Conservation (phyloP, 768 basidiomycete genomes). For the Leucogyrophana mollusca region DNA sequence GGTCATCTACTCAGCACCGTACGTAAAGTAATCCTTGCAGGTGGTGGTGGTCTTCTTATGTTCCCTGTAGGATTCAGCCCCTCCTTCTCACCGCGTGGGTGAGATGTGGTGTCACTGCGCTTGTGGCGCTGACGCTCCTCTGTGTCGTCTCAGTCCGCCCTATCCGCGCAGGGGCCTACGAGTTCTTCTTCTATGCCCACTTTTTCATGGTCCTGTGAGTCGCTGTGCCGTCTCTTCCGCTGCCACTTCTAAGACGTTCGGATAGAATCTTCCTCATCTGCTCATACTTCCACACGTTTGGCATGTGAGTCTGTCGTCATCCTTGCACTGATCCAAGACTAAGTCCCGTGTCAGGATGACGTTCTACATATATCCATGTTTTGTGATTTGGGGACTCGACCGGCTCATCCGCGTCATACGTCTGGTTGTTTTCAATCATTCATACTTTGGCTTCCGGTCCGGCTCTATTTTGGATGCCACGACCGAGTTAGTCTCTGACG, state of each 20-base stretch:
- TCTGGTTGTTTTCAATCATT: constrained; percentile 40
- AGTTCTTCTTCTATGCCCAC: constrained; percentile 50
- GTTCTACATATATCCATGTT: constrained; percentile 46
- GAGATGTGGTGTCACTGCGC: constrained; percentile 32
- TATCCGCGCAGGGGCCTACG: constrained; percentile 46
- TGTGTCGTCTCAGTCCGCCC: constrained; percentile 47
- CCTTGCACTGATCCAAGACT: constrained; percentile 8
- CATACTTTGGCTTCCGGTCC: constrained; percentile 27
- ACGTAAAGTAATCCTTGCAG: constrained; percentile 1
- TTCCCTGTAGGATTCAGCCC: constrained; percentile 6
- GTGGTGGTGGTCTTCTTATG: neutral
- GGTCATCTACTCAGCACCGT: constrained; percentile 12
- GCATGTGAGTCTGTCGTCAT: constrained; percentile 22
- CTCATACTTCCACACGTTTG: constrained; percentile 38
- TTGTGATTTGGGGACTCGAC: constrained; percentile 56
- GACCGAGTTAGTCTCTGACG: constrained; percentile 39
- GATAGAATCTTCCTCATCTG: constrained; percentile 28
- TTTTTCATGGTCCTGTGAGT: constrained; percentile 39
- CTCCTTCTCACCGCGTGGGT: constrained; percentile 11
- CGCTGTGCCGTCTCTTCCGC: too few species aligned
- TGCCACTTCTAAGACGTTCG: constrained; percentile 37
- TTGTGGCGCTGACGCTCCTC: constrained; percentile 37
- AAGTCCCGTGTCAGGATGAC: constrained; percentile 18
- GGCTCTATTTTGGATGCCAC: constrained; percentile 29
- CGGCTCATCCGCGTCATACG: constrained; percentile 43